Conservation (phyloP, 2,329 filamentous ascomycete genomes). For the Exophiala aquamarina region DNA sequence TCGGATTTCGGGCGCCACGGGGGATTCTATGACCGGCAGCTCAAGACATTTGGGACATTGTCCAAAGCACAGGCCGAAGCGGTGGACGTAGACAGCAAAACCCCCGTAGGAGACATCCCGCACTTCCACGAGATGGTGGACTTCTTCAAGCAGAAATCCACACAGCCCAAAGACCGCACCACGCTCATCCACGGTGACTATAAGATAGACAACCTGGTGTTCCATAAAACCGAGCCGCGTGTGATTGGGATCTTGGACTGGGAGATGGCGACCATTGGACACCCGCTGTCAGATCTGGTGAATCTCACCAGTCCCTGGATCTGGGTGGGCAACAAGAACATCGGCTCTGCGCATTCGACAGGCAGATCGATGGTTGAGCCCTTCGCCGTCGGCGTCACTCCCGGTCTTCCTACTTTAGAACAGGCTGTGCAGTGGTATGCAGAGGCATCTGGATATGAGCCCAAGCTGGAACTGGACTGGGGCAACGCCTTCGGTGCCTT, state of each 20-base stretch:
- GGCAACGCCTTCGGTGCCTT: conserved; percentile 64
- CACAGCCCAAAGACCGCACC: conserved; percentile 74
- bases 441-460: conserved; percentile 70
- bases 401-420: conserved; percentile 64
- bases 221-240: conserved; percentile 80
- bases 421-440: conserved; percentile 67
- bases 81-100: conserved; percentile 72
- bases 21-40: conserved; percentile 84
- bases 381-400: conserved; percentile 64
- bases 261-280: conserved; percentile 98
- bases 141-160: conserved; percentile 70
- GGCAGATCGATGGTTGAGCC: conserved; percentile 7
- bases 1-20: conserved; percentile 68
- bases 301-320: conserved; percentile 62
- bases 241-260: conserved; percentile 95
- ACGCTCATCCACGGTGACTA: conserved; percentile 92
- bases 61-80: conserved; percentile 74
- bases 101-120: conserved; percentile 77
- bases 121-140: conserved; percentile 75
- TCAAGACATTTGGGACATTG: conserved; percentile 78
- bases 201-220: conserved; percentile 90
- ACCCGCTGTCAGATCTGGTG: conserved; percentile 85
- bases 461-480: conserved; percentile 61
- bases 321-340: conserved; percentile 37
- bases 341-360: conserved; percentile 27